phyloP scores from a whole-genome alignment of 768 basidiomycete genomes.

The Lentinula sp. region DNA sequence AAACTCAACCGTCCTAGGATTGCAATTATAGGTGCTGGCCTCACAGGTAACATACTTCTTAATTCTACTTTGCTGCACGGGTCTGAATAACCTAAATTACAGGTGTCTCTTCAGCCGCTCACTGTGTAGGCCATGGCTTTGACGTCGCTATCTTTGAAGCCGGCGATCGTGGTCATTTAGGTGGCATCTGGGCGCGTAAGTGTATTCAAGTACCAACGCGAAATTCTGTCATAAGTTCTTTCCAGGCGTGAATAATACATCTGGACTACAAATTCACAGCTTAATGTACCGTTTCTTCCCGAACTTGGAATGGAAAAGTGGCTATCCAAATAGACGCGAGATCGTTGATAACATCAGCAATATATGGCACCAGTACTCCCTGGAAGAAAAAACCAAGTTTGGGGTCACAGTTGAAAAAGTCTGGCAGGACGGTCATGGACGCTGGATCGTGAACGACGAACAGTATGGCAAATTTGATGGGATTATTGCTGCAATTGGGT shows the following conservation, averaged over 20 bases:
- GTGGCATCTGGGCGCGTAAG: conserved; percentile 7
- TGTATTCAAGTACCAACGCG: neutral
- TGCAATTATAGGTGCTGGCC: conserved; percentile 2
- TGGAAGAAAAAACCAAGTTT: conserved; percentile 5
- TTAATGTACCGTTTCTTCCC: conserved; percentile 7
- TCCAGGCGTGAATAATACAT: conserved; percentile 4
- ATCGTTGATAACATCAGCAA: conserved; percentile 1
- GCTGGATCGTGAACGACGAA: conserved; percentile 3
- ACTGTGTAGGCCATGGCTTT: conserved; percentile 6
- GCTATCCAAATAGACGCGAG: conserved; percentile 1
- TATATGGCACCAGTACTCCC: neutral
- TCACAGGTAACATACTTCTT: neutral
- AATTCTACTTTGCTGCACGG: neutral
- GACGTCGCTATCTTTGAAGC: conserved; percentile 2
- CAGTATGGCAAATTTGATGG: conserved; percentile 6
- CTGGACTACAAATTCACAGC: conserved; percentile 6
- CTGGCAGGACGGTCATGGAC: neutral
- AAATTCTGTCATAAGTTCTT: neutral
- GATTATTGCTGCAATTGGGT: conserved; percentile 5
- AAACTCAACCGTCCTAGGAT: neutral
- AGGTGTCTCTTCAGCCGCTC: conserved; percentile 4
- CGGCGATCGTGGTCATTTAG: neutral
- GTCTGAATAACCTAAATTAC: neutral
- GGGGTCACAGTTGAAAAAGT: conserved; percentile 2
- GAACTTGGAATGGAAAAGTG: conserved; percentile 3